Conservation (phyloP, 345 rosid genomes). For the Eucalyptus marginata region DNA sequence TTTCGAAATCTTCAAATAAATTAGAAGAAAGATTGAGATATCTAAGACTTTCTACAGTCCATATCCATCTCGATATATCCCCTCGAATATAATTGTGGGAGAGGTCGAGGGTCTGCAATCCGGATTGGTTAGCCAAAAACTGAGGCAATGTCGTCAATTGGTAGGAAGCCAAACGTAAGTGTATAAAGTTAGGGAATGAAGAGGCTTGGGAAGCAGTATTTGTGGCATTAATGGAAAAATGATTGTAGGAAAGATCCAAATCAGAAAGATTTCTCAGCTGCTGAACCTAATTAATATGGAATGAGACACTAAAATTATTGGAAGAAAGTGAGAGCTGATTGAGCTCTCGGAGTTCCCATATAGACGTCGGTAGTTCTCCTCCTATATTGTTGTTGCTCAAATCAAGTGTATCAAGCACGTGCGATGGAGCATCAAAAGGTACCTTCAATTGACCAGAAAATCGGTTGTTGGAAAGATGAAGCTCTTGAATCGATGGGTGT, state of each 20-base stretch:
- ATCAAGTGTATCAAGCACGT: constrained; percentile 8
- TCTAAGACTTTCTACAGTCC: neutral
- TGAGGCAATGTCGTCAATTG: constrained; percentile 11
- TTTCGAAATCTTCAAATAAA: constrained; percentile 2
- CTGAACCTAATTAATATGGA: constrained; percentile 3
- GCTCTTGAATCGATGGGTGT: accelerated
- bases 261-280: constrained; percentile 2
- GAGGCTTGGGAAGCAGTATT: neutral
- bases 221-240: constrained; percentile 1
- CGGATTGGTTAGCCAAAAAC: constrained; percentile 3
- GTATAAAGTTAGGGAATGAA: neutral
- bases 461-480: accelerated
- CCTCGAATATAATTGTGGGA: constrained; percentile 31
- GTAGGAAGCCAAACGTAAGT: constrained; percentile 26
- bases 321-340: constrained; percentile 7
- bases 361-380: constrained; percentile 5
- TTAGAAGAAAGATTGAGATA: constrained; percentile 17
- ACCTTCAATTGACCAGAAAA: too few relatives aligned
- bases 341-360: constrained; percentile 6
- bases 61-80: constrained; percentile 29
- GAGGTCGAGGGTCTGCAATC: constrained; percentile 7
- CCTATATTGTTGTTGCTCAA: constrained; percentile 18
- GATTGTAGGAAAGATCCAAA: constrained; percentile 31
- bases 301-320: constrained; percentile 25
- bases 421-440: neutral